These are phyloP conservation scores for Euphrasia confusa DNA, from an alignment of 257 asterid species.

Conservation along the genomic window DNA sequence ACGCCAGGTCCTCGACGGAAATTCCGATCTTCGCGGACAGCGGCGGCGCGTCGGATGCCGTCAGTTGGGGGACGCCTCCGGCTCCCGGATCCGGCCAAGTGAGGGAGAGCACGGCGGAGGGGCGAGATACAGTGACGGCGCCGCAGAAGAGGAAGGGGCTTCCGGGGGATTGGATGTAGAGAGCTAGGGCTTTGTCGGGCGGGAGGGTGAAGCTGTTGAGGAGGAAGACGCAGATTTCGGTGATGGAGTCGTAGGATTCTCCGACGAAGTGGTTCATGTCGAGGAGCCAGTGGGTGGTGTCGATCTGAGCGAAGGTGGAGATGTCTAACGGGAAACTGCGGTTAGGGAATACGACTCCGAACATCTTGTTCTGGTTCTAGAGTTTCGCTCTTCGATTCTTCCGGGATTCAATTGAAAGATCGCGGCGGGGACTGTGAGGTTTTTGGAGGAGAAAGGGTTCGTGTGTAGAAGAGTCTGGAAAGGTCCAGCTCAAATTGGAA, in stretches of 20 bases:
- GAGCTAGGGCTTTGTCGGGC: conserved; percentile 88
- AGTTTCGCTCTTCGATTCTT: not conserved
- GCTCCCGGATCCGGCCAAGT: conserved; percentile 87
- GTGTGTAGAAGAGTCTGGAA: not conserved
- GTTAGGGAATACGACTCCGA: conserved; percentile 89
- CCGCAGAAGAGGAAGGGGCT: conserved; percentile 86
- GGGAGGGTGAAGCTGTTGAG: conserved; percentile 74
- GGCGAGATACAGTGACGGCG: conserved; percentile 74
- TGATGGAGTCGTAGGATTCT: conserved; percentile 74
- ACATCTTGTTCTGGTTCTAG: conserved; percentile 36
- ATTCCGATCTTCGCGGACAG: conserved; percentile 79
- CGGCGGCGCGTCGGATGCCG: conserved; percentile 58
- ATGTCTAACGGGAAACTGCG: conserved; percentile 94
- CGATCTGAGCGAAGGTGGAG: conserved; percentile 91
- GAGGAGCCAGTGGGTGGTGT: conserved; percentile 84
- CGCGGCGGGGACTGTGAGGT: not conserved
- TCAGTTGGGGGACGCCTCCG: conserved; percentile 39
- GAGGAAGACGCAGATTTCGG: conserved; percentile 83
- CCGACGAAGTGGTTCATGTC: conserved; percentile 98
- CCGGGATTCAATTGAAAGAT: not conserved
- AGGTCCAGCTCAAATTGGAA: not conserved
- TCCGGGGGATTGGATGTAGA: conserved; percentile 91
- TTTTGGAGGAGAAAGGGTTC: not conserved
- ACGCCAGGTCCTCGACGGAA: conserved; percentile 76
- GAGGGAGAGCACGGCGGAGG: conserved; percentile 84